Evolutionary conservation across 1,284 basidiomycete genomes (phyloP).

Genomic region (Cutaneotrichosporon sp.): DNA sequence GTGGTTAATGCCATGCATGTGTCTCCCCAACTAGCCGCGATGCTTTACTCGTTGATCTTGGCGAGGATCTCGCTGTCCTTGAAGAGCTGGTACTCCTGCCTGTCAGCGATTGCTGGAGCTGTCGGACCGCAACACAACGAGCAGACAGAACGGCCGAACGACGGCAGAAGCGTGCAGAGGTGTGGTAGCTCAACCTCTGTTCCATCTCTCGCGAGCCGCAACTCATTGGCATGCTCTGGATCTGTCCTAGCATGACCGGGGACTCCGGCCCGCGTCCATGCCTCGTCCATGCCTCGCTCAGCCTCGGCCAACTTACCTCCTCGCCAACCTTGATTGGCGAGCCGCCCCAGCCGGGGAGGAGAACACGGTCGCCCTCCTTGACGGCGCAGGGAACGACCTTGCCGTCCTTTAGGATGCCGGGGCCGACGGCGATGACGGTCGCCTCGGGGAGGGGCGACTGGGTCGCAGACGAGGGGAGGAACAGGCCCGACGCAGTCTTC

Average conservation of each 20-base stretch:
- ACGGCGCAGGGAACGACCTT: constrained; percentile 71
- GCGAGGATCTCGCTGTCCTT: constrained; percentile 94
- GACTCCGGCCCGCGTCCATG: neutral
- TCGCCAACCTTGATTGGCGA: constrained; percentile 95
- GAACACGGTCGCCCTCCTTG: constrained; percentile 83
- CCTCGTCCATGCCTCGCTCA: neutral
- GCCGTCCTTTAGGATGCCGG: constrained; percentile 85
- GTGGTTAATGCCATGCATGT: constrained; percentile 16
- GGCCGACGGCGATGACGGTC: constrained; percentile 91
- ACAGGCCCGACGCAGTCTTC: constrained; percentile 93
- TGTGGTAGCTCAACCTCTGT: no score
- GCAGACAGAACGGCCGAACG: neutral
- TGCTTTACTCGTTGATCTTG: constrained; percentile 80
- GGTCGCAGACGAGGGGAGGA: constrained; percentile 84
- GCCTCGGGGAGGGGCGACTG: constrained; percentile 85
- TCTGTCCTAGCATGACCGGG: no score
- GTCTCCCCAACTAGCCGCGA: neutral
- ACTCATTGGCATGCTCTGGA: no score
- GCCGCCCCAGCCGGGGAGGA: constrained; percentile 94
- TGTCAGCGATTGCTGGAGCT: neutral
- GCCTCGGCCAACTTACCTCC: constrained; percentile 61
- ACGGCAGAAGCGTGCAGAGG: neutral
- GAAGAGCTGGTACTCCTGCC: constrained; percentile 89
- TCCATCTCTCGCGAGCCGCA: no score
- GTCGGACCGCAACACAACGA: neutral